These are phyloP conservation scores for Nicotiana tabacum DNA, from an alignment of 257 asterid species.

Conservation along the genomic window DNA sequence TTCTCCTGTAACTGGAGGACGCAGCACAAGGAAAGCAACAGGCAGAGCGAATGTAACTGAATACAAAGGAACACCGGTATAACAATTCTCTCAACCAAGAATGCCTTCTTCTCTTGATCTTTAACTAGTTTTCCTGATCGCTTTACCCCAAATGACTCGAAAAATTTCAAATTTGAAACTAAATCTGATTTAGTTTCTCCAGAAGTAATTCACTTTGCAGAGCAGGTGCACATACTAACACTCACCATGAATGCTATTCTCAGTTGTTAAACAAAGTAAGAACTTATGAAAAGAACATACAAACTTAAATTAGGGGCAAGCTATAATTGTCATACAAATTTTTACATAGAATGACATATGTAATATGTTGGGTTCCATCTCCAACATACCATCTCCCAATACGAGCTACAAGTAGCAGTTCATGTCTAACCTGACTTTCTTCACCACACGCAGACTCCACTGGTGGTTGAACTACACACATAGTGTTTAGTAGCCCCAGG, in stretches of 20 bases:
- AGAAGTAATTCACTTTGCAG: not conserved
- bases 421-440: not conserved
- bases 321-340: not conserved
- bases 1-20: not conserved
- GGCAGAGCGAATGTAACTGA: not conserved
- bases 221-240: not conserved
- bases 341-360: not conserved
- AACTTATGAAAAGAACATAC: not conserved
- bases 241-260: not conserved
- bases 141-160: not conserved
- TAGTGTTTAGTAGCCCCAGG: not conserved
- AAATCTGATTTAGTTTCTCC: not conserved
- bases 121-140: not conserved
- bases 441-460: not conserved
- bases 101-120: not conserved
- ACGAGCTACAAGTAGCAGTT: not conserved
- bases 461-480: not conserved
- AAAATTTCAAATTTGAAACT: not conserved
- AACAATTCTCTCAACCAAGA: not conserved
- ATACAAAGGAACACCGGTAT: not conserved
- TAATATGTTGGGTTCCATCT: not conserved
- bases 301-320: not conserved
- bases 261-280: not conserved
- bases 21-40: slow-evolving; percentile 1
- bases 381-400: not conserved